Percentiles rank a stretch among this genome's conserved stretches.
Evolutionary conservation across 2,329 filamentous ascomycete genomes (phyloP).

Genomic region (Chaetoscypha palmicola): DNA sequence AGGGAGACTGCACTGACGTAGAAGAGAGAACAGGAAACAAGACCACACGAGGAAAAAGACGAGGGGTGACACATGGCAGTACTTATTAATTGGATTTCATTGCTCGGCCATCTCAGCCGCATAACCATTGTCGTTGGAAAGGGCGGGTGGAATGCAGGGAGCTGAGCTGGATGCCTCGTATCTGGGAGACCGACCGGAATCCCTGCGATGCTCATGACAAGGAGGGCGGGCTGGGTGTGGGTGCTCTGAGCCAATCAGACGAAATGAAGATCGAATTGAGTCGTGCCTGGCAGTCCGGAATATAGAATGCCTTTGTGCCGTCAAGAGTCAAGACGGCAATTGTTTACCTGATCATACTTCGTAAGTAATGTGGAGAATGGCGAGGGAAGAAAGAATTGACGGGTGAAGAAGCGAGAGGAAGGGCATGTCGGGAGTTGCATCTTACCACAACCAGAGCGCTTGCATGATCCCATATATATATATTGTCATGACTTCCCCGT

Average conservation of each 20-base stretch:
- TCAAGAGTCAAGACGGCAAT: too few species aligned
- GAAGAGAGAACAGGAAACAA: slow-evolving; percentile 3
- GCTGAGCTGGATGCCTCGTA: not conserved
- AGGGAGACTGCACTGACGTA: slow-evolving; percentile 19
- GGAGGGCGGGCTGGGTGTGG: not conserved
- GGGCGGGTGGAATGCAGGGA: not conserved
- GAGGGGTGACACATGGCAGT: slow-evolving; percentile 5
- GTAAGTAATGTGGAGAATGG: too few species aligned
- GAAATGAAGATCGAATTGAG: too few species aligned
- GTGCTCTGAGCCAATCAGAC: not conserved
- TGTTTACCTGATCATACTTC: too few species aligned
- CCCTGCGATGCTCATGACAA: not conserved
- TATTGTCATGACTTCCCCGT: too few species aligned
- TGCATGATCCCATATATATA: too few species aligned
- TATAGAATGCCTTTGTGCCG: not conserved
- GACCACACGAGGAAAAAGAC: slow-evolving; percentile 4
- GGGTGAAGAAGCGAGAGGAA: too few species aligned
- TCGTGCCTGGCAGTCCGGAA: not conserved
- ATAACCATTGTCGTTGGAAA: not conserved
- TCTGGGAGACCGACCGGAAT: not conserved
- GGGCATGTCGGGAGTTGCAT: too few species aligned
- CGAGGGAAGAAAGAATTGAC: too few species aligned
- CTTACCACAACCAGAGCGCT: too few species aligned
- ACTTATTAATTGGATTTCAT: slow-evolving; percentile 10
- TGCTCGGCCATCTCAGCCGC: slow-evolving; percentile 15